Evolutionary conservation across 2,329 filamentous ascomycete species (phyloP).

Genomic region (Talaromyces sp.): DNA sequence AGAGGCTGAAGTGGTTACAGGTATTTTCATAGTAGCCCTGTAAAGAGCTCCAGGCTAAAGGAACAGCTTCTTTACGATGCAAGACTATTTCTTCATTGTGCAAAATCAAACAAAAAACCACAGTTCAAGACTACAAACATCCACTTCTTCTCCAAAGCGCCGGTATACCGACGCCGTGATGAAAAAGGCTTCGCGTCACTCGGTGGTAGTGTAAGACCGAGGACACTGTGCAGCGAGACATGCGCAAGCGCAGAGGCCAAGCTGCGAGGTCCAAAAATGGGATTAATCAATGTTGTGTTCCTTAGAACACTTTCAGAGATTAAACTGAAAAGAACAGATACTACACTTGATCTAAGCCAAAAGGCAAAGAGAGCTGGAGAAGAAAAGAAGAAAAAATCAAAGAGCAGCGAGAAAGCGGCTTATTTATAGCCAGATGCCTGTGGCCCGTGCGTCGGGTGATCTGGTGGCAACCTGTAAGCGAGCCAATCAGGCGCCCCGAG

Average conservation of each 20-base stretch:
- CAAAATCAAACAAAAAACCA: too few species aligned
- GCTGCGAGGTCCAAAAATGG: constrained; percentile 62
- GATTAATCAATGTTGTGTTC: constrained; percentile 73
- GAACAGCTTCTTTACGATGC: too few species aligned
- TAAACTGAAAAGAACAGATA: constrained; percentile 98
- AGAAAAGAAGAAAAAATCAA: constrained; percentile 38
- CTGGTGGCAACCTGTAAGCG: neutral
- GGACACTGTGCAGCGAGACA: constrained; percentile 62
- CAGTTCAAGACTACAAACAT: too few species aligned
- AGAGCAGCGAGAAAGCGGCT: constrained; percentile 13
- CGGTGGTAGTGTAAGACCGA: constrained; percentile 69
- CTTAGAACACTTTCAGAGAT: constrained; percentile 80
- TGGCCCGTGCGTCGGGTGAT: constrained; percentile 16
- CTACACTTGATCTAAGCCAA: constrained; percentile 87
- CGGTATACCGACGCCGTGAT: constrained; percentile 52
- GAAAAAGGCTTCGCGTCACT: constrained; percentile 65
- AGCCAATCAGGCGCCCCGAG: neutral
- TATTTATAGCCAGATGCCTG: constrained; percentile 24
- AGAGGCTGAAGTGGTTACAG: too few species aligned
- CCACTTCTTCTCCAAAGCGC: constrained; percentile 55
- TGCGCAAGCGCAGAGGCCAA: constrained; percentile 68
- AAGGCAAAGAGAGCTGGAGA: constrained; percentile 50
- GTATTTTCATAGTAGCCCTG: too few species aligned
- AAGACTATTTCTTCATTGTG: too few species aligned
- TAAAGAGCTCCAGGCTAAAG: too few species aligned